Percentiles rank a stretch among this genome's conserved stretches.
Evolutionary conservation across 495 filamentous ascomycete species (phyloP).

Genomic region (Hypoxylon lienhwacheense): DNA sequence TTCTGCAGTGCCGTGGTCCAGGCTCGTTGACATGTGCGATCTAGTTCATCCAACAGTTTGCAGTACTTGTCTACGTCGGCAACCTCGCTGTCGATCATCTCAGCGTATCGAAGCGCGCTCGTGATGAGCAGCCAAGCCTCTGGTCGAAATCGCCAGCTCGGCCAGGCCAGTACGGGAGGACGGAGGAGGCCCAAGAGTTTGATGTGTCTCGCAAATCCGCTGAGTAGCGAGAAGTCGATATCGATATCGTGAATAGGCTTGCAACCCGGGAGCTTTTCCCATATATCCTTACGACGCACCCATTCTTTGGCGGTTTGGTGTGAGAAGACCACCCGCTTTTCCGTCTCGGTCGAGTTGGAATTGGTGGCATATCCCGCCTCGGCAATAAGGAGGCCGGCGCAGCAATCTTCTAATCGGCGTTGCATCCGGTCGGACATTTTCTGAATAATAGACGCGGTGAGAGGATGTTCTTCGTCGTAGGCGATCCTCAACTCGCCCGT

Average conservation of each 20-base stretch:
- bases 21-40: conserved; percentile 31
- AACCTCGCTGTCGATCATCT: conserved; percentile 30
- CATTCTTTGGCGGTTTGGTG: conserved; percentile 41
- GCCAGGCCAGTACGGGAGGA: conserved; percentile 35
- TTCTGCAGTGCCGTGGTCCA: conserved; percentile 34
- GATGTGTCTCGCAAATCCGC: conserved; percentile 37
- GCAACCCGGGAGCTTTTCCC: conserved; percentile 33
- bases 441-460: conserved; percentile 21
- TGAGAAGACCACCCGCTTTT: conserved; percentile 38
- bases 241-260: conserved; percentile 23
- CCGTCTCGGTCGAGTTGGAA: conserved; percentile 29
- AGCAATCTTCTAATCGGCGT: conserved; percentile 27
- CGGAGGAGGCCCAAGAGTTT: conserved; percentile 30
- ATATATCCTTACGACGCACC: conserved; percentile 35
- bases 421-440: conserved; percentile 34
- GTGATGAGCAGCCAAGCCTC: conserved; percentile 39
- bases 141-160: conserved; percentile 35
- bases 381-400: conserved; percentile 32
- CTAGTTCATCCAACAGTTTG: conserved; percentile 35
- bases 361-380: conserved; percentile 25
- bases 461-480: conserved; percentile 22
- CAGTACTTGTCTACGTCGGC: conserved; percentile 28
- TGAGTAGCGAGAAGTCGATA: conserved; percentile 35
- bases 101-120: conserved; percentile 37
- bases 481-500: conserved; percentile 27